These are phyloP conservation scores for Closterium sp. DNA, from an alignment of 139 green algal genomes.

Conservation along the genomic window DNA sequence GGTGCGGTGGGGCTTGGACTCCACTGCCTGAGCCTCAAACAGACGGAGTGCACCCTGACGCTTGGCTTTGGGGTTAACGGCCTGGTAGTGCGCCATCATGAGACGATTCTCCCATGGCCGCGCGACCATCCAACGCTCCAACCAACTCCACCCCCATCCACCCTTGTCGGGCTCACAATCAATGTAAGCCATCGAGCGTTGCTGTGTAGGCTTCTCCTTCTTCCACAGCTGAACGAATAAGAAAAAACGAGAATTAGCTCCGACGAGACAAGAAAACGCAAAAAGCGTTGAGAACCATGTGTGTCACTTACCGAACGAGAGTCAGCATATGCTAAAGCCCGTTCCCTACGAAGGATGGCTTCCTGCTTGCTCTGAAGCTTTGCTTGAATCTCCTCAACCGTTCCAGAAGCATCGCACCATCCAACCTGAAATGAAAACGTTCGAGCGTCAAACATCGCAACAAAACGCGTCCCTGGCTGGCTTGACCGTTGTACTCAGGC, in stretches of 20 bases:
- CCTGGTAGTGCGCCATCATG: slow-evolving; percentile 11
- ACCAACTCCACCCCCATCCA: slow-evolving; percentile 25
- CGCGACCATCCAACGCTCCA: slow-evolving; percentile 39
- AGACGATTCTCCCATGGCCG: slow-evolving; percentile 16
- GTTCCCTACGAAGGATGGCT: neutral
- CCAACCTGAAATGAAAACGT: neutral
- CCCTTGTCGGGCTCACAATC: slow-evolving; percentile 8
- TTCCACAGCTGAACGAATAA: slow-evolving; percentile 21
- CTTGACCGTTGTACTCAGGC: neutral
- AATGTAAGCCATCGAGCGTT: slow-evolving; percentile 19
- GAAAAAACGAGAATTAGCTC: neutral
- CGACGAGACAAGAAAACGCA: neutral
- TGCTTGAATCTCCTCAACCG: slow-evolving; percentile 13
- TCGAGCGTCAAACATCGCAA: neutral
- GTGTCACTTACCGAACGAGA: neutral
- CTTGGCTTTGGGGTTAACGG: neutral
- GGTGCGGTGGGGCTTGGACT: neutral
- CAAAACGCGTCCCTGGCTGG: neutral
- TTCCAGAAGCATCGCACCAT: neutral
- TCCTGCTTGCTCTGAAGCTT: slow-evolving; percentile 9
- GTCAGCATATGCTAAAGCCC: slow-evolving; percentile 6
- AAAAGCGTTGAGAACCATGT: neutral
- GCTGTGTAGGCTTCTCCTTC: neutral
- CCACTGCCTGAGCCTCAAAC: neutral
- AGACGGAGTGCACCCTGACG: neutral